Base-by-base conservation (phyloP, 768 basidiomycete genomes). In the Kwoniella pini region DNA sequence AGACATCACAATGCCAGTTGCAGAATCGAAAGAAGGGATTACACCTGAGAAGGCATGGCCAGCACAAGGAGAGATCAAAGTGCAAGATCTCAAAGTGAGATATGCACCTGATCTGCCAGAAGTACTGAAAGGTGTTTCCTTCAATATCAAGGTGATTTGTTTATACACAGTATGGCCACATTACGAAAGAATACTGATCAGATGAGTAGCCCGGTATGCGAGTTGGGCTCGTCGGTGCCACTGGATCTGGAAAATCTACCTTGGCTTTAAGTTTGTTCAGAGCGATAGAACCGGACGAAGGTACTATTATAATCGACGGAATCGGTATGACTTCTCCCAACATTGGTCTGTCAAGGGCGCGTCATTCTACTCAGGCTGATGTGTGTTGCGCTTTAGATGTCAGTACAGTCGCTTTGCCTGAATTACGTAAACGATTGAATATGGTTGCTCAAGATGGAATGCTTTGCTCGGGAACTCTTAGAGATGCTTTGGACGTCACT, bases 371-470 rank as follows among this genome's bases (percentile, higher is more conserved):
- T n/a, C n/a, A n/a, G n/a, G n/a, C 57, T 59, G 26, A 59, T 7
- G 7, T 48, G 9, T 36, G 48, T 12, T 58, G 46, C 7, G 11
- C 28, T 28, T 22, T 28, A 67, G 76, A 72, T 57, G 76, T 74
- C 51, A 15, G 42, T 4, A 36, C 46, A 9, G 40, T 77, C 0
- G 45, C 65, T 4, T 55, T 77, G 39, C 57, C 63, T 7, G 69
- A 72, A 24, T 59, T 79, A 21, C 51, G 78, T 42, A 63, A 65
- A 7, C 64, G 72, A 30, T 46, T 79, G 21, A 74, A 74, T 19
- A 76, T 76, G 63, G 73, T 79, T 17, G 72, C 72, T 9, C 78
- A 79, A 60, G 78, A 79, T 60, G 69, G 72, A 3, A 60, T 49
- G 17, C 64, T 79, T 13, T 68, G 68, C 28, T 77, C 75, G 1